Evolutionary conservation across 495 filamentous ascomycete genomes (phyloP), one percentile per base, ranked within the genome.

Genomic region (Daldinia childiae): DNA sequence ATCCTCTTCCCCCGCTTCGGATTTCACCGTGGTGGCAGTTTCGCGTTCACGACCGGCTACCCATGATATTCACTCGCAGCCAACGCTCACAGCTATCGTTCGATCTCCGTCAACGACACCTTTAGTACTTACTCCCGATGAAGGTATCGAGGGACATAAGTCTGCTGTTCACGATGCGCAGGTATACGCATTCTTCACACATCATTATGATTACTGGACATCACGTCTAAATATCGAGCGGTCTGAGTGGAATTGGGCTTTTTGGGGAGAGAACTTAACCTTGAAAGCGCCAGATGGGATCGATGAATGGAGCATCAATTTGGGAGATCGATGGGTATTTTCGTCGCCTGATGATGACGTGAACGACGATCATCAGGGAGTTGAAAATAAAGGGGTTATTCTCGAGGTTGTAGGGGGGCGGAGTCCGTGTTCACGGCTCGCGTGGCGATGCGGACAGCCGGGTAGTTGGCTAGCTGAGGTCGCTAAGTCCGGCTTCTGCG

Each of bases 181-280:
- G 43, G 43, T 48, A 24, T 48, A 48, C 21, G 43, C 43, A 48
- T 48, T 48, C 17, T 48, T 48, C 8, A 3, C 43, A 19, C 43
- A 48, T 48, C 43, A 48, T 48, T 48, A 48, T 48, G 43, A 48
- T 24, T 48, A 48, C 19, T 48, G 43, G 43, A 48, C 43, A 3
- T 48, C 43, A 48, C 43, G 43, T 24, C 43, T 48, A 14, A 48
- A 24, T 5, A 48, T 48, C 7, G 43, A 48, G 19, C 43, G 43
- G 4, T 48, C 43, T 9, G 19, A 24, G 24, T 48, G 43, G 43
- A 12, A 24, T 24, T 48, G 43, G 43, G 43, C 43, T 24, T 48
- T 48, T 8, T 48, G 43, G 43, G 43, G 43, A 24, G 43, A 48
- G 19, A 48, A 48, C 21, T 21, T 48, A 19, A 48, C 43, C 43